These are phyloP conservation scores for Suillus plorans DNA, from an alignment of 768 basidiomycete species.

Conservation along the genomic window DNA sequence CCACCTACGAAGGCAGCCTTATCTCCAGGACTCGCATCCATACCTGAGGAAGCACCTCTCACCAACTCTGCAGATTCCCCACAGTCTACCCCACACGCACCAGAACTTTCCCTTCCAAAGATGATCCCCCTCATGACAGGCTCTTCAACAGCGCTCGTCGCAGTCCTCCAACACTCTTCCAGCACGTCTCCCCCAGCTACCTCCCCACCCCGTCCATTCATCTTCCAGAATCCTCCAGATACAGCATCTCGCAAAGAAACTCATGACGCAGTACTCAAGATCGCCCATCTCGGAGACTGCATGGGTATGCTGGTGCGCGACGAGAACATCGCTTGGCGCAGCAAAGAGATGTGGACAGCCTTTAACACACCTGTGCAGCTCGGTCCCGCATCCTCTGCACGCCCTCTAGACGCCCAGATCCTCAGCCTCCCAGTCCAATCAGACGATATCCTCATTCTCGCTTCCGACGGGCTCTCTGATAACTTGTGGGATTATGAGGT, in stretches of 20 bases:
- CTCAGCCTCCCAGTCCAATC: constrained; percentile 67
- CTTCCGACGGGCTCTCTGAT: constrained; percentile 80
- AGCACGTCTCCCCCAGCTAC: constrained; percentile 13
- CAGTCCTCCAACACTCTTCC: constrained; percentile 51
- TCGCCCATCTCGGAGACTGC: constrained; percentile 87
- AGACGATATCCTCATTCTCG: constrained; percentile 78
- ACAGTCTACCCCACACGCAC: constrained; percentile 9
- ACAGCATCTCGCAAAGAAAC: constrained; percentile 30
- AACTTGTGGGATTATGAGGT: constrained; percentile 90
- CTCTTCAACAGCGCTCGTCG: constrained; percentile 69
- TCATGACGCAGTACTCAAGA: constrained; percentile 64
- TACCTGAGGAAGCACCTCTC: constrained; percentile 22
- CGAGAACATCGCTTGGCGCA: constrained; percentile 78
- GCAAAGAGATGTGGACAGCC: constrained; percentile 92
- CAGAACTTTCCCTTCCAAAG: constrained; percentile 23
- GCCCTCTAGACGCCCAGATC: constrained; percentile 65
- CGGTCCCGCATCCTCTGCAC: constrained; percentile 59
- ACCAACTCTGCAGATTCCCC: constrained; percentile 1
- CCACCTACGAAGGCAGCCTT: constrained; percentile 5
- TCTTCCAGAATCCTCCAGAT: constrained; percentile 17
- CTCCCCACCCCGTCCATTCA: constrained; percentile 19
- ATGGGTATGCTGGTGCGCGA: constrained; percentile 84
- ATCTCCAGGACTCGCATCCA: constrained; percentile 16
- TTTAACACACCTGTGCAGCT: constrained; percentile 70
- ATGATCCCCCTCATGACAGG: constrained; percentile 50